These are phyloP conservation scores for Candida pseudoviswanathii DNA, from an alignment of 1,139 yeast genomes.

Conservation along the genomic window DNA sequence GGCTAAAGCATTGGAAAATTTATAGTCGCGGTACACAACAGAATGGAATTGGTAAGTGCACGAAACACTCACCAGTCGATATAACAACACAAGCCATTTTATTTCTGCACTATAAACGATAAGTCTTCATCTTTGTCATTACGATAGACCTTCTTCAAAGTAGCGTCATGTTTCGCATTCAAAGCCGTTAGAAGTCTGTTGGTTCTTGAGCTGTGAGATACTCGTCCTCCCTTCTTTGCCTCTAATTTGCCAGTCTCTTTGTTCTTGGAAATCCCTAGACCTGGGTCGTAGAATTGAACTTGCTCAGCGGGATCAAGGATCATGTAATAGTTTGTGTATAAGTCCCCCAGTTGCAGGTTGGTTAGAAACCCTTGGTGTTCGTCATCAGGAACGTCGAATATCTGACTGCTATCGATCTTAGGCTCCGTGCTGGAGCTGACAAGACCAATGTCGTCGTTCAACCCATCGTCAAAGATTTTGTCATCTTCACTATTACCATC, in stretches of 20 bases:
- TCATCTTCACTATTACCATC: conserved; percentile 19
- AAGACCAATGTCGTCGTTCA: conserved; percentile 26
- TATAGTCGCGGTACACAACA: conserved; percentile 3
- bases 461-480: conserved; percentile 31
- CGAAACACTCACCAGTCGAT: not conserved
- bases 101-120: conserved; percentile 9
- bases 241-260: conserved; percentile 7
- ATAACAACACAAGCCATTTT: not conserved
- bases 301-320: conserved; percentile 23
- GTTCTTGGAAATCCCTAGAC: conserved; percentile 6
- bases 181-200: conserved; percentile 3
- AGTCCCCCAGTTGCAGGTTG: conserved; percentile 30
- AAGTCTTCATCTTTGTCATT: conserved; percentile 2
- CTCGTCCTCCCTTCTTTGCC: conserved; percentile 5
- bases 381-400: conserved; percentile 6
- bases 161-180: not conserved
- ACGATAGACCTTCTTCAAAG: not conserved
- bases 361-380: conserved; percentile 31
- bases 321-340: conserved; percentile 37
- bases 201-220: conserved; percentile 8
- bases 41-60: conserved; percentile 3
- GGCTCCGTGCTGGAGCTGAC: conserved; percentile 1
- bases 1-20: conserved; percentile 9
- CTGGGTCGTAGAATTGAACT: conserved; percentile 25
- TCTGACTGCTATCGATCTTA: not conserved